A percentile compares a stretch with the other conserved stretches of the same genome.
Conservation (phyloP, 2,329 filamentous ascomycete species). For the Venturia effusa region DNA sequence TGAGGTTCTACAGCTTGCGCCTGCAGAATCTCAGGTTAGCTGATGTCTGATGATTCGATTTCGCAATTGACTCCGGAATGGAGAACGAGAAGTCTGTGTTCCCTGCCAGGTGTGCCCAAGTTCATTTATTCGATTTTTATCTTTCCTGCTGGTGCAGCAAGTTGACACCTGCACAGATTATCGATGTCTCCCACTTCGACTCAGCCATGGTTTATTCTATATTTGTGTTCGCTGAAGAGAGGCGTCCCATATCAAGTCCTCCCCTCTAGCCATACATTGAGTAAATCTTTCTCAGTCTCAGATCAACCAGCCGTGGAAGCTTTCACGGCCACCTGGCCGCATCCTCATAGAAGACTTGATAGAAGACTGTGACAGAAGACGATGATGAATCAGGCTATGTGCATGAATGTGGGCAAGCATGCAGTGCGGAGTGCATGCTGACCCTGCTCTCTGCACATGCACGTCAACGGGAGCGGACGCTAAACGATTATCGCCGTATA, state of each 20-base stretch:
- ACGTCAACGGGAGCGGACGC: slow-evolving; percentile 7
- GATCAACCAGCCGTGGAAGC: not conserved
- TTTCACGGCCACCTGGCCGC: not conserved
- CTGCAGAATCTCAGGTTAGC: not conserved
- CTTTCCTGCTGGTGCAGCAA: no score
- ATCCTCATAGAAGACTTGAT: not conserved
- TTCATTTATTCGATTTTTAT: not conserved
- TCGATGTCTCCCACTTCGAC: not conserved
- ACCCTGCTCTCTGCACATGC: not conserved
- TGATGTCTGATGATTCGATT: not conserved
- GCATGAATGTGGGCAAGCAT: not conserved
- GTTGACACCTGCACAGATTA: not conserved
- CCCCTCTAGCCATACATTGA: no score
- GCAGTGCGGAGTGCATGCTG: not conserved
- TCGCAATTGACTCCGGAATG: not conserved
- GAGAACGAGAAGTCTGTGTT: not conserved
- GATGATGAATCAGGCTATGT: not conserved
- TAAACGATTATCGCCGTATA: not conserved
- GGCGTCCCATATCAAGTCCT: no score
- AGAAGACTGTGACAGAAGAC: not conserved
- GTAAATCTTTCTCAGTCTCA: not conserved
- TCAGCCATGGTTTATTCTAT: no score
- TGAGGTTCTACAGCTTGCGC: not conserved
- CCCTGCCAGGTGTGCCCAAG: not conserved
- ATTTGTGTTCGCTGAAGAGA: no score